These are phyloP conservation scores for Tricholomella constricta DNA, from an alignment of 768 basidiomycete species.

Conservation along the genomic window DNA sequence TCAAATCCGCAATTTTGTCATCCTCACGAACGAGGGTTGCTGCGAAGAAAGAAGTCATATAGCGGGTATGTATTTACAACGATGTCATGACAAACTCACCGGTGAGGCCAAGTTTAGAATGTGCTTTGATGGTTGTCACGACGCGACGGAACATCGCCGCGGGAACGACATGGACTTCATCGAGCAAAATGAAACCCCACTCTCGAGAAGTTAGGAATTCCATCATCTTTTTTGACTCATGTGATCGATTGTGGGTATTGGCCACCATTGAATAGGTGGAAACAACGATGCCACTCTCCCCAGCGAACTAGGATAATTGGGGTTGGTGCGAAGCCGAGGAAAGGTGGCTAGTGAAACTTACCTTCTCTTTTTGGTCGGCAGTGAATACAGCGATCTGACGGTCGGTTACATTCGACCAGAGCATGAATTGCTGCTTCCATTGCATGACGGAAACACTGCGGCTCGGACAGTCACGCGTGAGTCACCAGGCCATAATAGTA, in stretches of 20 bases:
- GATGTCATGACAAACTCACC: conserved; percentile 49
- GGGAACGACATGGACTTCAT: conserved; percentile 98
- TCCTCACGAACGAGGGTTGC: conserved; percentile 98
- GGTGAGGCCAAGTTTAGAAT: conserved; percentile 96
- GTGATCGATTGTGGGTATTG: conserved; percentile 97
- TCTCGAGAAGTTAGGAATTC: conserved; percentile 97
- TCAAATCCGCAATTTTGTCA: conserved; percentile 97
- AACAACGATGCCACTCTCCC: conserved; percentile 96
- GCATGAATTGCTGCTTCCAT: conserved; percentile 98
- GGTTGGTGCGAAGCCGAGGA: conserved; percentile 9
- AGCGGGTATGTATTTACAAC: too few species aligned
- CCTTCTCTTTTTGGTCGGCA: conserved; percentile 97
- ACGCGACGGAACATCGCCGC: conserved; percentile 98
- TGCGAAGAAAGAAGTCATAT: conserved; percentile 28
- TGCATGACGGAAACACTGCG: conserved; percentile 91
- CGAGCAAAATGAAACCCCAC: conserved; percentile 97
- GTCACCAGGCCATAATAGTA: conserved; percentile 5
- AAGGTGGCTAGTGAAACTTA: conserved; percentile 28
- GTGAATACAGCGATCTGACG: conserved; percentile 97
- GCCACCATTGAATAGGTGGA: conserved; percentile 99
- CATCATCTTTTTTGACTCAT: conserved; percentile 99
- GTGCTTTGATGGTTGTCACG: conserved; percentile 97
- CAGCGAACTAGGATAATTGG: conserved; percentile 70
- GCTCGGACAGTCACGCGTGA: conserved; percentile 6
- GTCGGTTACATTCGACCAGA: conserved; percentile 98